Percentiles rank a stretch among this genome's conserved stretches.
Evolutionary conservation across 306 rosid genomes (phyloP).

Genomic region (Quercus mongolica): DNA sequence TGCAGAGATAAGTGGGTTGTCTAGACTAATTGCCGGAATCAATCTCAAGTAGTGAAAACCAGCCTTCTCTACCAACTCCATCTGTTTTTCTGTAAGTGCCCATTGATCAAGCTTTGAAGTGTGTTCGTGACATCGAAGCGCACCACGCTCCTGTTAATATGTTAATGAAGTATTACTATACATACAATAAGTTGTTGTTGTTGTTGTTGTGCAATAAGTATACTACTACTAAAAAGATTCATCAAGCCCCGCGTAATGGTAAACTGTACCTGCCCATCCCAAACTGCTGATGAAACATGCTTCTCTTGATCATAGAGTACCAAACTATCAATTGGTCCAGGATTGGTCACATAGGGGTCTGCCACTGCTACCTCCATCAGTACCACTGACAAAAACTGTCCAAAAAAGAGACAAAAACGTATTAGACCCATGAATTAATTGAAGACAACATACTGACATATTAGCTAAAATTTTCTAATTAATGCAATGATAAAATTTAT

Average conservation of each 20-base stretch:
- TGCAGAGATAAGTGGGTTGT: slow-evolving; percentile 96
- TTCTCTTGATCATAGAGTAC: slow-evolving; percentile 97
- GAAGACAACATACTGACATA: slow-evolving; percentile 9
- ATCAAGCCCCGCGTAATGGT: slow-evolving; percentile 8
- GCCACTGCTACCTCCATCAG: slow-evolving; percentile 60
- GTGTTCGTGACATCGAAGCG: slow-evolving; percentile 98
- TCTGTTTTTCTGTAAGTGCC: slow-evolving; percentile 67
- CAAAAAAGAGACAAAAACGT: slow-evolving; percentile 12
- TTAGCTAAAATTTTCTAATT: neutral
- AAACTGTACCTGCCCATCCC: slow-evolving; percentile 96
- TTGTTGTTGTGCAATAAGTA: no score
- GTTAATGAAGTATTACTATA: neutral
- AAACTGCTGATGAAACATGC: slow-evolving; percentile 93
- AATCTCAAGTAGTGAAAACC: slow-evolving; percentile 87
- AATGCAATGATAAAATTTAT: neutral
- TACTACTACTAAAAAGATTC: neutral
- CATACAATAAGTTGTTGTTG: neutral
- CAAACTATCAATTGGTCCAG: slow-evolving; percentile 89
- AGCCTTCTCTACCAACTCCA: slow-evolving; percentile 80
- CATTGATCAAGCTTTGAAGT: slow-evolving; percentile 98
- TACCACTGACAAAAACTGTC: slow-evolving; percentile 21
- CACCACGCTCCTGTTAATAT: slow-evolving; percentile 88
- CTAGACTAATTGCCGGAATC: slow-evolving; percentile 96
- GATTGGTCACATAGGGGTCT: slow-evolving; percentile 83
- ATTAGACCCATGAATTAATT: slow-evolving; percentile 9